phyloP scores from a whole-genome alignment of 495 filamentous ascomycete species.

The Tuber indicum region DNA sequence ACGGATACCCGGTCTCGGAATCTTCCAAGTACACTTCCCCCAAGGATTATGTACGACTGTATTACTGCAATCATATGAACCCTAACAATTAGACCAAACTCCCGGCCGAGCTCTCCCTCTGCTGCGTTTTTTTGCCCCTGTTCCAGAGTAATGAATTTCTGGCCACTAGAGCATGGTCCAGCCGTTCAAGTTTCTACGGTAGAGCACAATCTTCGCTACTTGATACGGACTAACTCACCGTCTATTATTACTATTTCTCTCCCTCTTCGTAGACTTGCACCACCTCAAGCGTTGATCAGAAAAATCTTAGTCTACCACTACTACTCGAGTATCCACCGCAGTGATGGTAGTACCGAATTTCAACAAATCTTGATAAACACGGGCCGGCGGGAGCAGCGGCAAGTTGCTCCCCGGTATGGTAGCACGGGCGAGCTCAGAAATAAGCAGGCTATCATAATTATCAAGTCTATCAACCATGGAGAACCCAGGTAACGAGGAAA shows the following conservation, averaged over 20 bases:
- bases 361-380: background rate
- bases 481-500: background rate
- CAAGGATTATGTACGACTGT: background rate
- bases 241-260: background rate
- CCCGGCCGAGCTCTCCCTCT: too few species aligned
- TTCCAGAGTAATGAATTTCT: too few species aligned
- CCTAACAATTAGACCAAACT: too few species aligned
- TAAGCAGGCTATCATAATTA: background rate
- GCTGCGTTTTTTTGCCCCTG: too few species aligned
- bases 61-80: too few species aligned
- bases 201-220: background rate
- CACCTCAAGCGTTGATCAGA: background rate
- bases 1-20: background rate
- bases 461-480: background rate
- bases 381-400: background rate
- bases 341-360: background rate
- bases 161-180: too few species aligned
- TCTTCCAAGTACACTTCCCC: background rate
- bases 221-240: background rate
- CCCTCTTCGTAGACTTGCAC: background rate
- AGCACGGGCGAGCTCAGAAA: background rate
- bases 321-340: background rate
- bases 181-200: too few species aligned
- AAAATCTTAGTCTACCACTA: background rate
- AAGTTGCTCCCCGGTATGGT: too few species aligned